phyloP scores from a whole-genome alignment of 495 filamentous ascomycete genomes.

The Cercophora scortea region DNA sequence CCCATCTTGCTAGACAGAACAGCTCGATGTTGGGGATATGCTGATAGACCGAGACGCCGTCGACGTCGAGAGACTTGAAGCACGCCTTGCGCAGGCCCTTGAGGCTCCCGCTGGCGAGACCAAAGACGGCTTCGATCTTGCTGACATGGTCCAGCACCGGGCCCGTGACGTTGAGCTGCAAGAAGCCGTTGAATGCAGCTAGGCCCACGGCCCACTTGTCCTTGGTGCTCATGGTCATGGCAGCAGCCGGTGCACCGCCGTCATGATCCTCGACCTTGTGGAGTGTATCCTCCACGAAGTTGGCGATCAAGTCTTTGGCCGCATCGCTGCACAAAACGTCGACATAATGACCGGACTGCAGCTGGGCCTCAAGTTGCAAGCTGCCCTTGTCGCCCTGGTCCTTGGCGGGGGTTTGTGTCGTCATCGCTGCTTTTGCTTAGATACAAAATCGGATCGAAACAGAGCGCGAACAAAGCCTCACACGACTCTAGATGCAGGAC shows the following conservation, averaged over 20 bases:
- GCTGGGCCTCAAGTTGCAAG: not conserved
- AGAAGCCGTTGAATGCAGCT: conserved; percentile 71
- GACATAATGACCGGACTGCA: conserved; percentile 14
- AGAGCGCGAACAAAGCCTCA: no score
- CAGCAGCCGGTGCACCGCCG: no score
- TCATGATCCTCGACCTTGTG: no score
- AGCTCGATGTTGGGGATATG: conserved; percentile 77
- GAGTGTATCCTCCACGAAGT: not conserved
- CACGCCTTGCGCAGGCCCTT: conserved; percentile 25
- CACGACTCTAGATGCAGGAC: no score
- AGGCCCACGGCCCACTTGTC: conserved; percentile 49
- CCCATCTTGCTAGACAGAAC: conserved; percentile 63
- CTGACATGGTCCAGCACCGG: conserved; percentile 54
- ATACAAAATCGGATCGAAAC: no score
- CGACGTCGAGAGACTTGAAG: conserved; percentile 59
- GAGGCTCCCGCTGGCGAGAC: not conserved
- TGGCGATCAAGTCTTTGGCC: conserved; percentile 9
- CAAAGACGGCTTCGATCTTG: conserved; percentile 19
- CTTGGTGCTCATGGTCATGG: conserved; percentile 28
- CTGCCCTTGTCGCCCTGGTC: no score
- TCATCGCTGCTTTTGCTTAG: no score
- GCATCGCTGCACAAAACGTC: conserved; percentile 12
- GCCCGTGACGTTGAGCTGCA: conserved; percentile 88
- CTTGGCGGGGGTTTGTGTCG: no score
- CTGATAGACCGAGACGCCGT: conserved; percentile 81